phyloP scores from a whole-genome alignment of 202 grass and related monocot genomes.

The Dendrocalamus latiflorus region DNA sequence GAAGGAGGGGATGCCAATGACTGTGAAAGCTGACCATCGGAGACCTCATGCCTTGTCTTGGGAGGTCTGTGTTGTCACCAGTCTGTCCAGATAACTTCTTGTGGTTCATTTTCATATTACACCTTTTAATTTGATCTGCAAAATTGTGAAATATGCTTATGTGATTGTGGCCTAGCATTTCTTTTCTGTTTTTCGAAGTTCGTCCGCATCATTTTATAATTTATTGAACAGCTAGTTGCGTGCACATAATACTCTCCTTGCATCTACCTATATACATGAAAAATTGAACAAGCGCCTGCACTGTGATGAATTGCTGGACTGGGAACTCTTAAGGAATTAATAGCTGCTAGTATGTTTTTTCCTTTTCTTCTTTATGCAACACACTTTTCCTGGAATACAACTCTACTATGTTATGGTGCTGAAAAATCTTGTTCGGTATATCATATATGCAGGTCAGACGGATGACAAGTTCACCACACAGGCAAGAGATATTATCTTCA shows the following conservation, averaged over 20 bases:
- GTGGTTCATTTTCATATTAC: constrained; percentile 17
- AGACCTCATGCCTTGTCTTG: constrained; percentile 95
- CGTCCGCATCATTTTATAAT: background rate
- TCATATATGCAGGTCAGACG: constrained; percentile 62
- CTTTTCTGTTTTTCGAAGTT: background rate
- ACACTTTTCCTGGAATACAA: constrained; percentile 3
- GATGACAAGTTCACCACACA: constrained; percentile 96
- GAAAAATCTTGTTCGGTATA: background rate
- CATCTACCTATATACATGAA: background rate
- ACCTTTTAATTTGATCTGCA: background rate
- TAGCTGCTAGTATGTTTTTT: background rate
- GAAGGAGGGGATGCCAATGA: constrained; percentile 65
- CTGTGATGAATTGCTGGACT: background rate
- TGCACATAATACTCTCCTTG: background rate
- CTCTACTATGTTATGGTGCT: background rate
- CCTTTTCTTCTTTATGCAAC: background rate
- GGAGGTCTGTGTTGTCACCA: constrained; percentile 52
- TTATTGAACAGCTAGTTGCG: background rate
- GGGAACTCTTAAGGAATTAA: background rate
- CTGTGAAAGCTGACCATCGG: constrained; percentile 81
- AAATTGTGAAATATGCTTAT: background rate
- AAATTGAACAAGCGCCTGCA: background rate
- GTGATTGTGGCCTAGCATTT: background rate
- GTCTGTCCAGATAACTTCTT: constrained; percentile 13
- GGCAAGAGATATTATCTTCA: constrained; percentile 98